These are phyloP conservation scores for Phanerodontia chrysosporium DNA, from an alignment of 768 basidiomycete species.

Conservation along the genomic window DNA sequence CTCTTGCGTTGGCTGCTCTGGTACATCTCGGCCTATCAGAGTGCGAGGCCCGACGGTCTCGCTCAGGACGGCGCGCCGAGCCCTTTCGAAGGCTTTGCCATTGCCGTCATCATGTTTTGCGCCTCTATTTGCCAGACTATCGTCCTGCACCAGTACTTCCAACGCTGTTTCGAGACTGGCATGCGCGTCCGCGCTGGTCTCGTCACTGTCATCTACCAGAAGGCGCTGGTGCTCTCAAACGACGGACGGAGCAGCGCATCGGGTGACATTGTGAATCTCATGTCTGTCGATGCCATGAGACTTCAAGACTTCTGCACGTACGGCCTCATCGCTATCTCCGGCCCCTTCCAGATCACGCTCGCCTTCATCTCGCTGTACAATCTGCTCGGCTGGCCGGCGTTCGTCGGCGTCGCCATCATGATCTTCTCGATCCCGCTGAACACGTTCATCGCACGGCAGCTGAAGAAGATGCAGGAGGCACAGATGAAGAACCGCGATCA, in stretches of 20 bases:
- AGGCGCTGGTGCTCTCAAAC: constrained; percentile 81
- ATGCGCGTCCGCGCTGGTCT: constrained; percentile 94
- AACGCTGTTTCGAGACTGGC: constrained; percentile 75
- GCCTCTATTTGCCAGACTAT: constrained; percentile 77
- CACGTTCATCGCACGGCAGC: constrained; percentile 61
- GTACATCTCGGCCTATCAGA: constrained; percentile 80
- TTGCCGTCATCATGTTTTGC: constrained; percentile 77
- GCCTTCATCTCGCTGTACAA: constrained; percentile 90
- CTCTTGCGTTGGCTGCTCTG: constrained; percentile 73
- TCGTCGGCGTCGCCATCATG: constrained; percentile 88
- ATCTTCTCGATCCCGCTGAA: constrained; percentile 75
- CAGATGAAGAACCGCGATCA: constrained; percentile 95
- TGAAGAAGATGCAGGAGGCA: constrained; percentile 74
- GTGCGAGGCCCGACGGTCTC: constrained; percentile 31
- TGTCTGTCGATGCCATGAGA: constrained; percentile 81
- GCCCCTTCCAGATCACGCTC: constrained; percentile 82
- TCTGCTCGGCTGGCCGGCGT: constrained; percentile 88
- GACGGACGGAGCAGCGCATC: constrained; percentile 78
- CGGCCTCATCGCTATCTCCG: constrained; percentile 80
- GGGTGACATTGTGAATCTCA: constrained; percentile 92
- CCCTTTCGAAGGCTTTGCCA: constrained; percentile 64
- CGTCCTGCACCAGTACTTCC: constrained; percentile 87
- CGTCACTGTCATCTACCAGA: constrained; percentile 80
- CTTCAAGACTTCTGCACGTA: constrained; percentile 80
- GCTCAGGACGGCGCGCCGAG: constrained; percentile 29